These are phyloP conservation scores for Cutaneotrichosporon cyanovorans DNA, from an alignment of 1,284 basidiomycete genomes.

Conservation along the genomic window DNA sequence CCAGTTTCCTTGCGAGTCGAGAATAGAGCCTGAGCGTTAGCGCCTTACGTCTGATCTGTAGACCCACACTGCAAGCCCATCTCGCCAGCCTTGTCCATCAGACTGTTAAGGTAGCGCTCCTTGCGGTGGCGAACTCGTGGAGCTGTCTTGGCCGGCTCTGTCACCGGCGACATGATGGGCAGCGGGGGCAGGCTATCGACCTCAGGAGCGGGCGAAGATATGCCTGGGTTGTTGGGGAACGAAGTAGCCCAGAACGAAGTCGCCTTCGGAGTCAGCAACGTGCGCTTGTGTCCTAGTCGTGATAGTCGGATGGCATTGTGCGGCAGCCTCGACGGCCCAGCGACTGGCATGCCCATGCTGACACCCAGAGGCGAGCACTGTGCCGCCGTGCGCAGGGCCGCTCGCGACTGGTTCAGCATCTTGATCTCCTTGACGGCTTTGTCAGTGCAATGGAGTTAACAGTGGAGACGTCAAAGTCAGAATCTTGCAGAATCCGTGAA, in stretches of 20 bases:
- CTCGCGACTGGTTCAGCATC: too few species aligned
- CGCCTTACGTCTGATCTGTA: background rate
- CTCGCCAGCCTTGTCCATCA: slow-evolving; percentile 46
- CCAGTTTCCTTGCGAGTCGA: slow-evolving; percentile 78
- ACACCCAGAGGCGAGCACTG: too few species aligned
- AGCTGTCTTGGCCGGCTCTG: background rate
- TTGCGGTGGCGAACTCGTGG: slow-evolving; percentile 12
- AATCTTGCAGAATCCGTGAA: too few species aligned
- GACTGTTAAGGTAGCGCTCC: slow-evolving; percentile 37
- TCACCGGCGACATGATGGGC: slow-evolving; percentile 5
- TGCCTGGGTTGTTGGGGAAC: slow-evolving; percentile 1
- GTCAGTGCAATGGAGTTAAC: too few species aligned
- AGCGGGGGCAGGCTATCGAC: slow-evolving; percentile 4
- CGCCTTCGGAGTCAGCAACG: slow-evolving; percentile 4
- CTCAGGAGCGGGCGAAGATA: too few species aligned
- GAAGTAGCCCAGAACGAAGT: slow-evolving; percentile 22
- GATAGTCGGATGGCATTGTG: too few species aligned
- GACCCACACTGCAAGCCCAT: slow-evolving; percentile 40
- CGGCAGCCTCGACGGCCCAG: too few species aligned
- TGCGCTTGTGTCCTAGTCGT: background rate
- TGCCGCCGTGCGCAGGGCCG: too few species aligned
- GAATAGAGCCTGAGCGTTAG: slow-evolving; percentile 61
- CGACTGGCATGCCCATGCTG: too few species aligned
- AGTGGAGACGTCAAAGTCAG: too few species aligned
- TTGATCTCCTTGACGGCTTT: too few species aligned